Evolutionary conservation across 345 rosid species (phyloP), one percentile per base, ranked within the genome.

Genomic region (Excoecaria agallocha): DNA sequence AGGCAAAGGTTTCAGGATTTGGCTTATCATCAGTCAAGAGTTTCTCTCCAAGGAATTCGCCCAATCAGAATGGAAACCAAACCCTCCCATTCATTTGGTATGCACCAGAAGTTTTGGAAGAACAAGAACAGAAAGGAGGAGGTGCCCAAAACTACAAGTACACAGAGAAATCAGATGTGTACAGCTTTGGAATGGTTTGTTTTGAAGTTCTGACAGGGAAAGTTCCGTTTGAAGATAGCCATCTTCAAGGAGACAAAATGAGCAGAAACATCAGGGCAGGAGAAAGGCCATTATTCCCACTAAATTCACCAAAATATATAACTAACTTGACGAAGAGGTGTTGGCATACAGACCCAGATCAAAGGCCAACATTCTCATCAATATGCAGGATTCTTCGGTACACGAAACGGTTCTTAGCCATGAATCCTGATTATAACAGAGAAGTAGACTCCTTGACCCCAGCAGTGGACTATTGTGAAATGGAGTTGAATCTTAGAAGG

Each of bases 101-200:
- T 12, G 79, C 82, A 8, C 79, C 82, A 46, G 82, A 79, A 60
- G 73, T 79, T 66, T 37, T 79, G 73, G 82, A 75, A 38, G 82
- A 75, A 61, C 68, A 71, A 66, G 79, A 71, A 55, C 78, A 79
- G 74, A 68, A 35, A 43, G 81, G 74, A 43, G 77, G 74, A 70
- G 49, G 15, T 43, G 58, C 62, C 0, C 48, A 1, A 35, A 72
- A 58, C 50, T 38, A 35, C 24, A 64, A 69, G 41, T 67, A 55
- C 58, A 75, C 69, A 12, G 82, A 75, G 59, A 79, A 79, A 51
- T 41, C 82, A 12, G 82, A 79, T 51, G 82, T 79, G 48, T 79
- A 79, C 25, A 79, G 82, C 67, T 79, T 75, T 66, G 82, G 79
- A 19, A 79, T 79, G 82, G 76, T 79, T 41, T 75, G 69, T n/a